Base-by-base conservation (phyloP, 176 grass and related monocot species). In the Avena atlantica region DNA sequence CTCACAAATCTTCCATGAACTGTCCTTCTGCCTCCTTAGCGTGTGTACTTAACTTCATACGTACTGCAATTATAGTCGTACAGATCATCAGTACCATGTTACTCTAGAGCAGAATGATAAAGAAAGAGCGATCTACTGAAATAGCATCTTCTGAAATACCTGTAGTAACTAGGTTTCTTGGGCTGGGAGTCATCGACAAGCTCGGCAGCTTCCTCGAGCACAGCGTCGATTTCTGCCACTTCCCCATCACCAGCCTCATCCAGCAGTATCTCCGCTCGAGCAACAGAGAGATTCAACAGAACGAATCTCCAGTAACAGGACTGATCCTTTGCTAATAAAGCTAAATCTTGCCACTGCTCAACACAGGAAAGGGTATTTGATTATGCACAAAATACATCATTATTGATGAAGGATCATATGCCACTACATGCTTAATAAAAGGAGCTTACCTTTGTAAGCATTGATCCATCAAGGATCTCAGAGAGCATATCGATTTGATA, bases 181-280 rank as follows among this genome's bases (percentile, higher is more conserved):
- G 85, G 83, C 42, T 91, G 87, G n/a, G 87, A 93, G 7, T 93
- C 94, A 53, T 96, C 90, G 45, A 99, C 87, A 76, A 99, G 90
- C 76, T 99, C 97, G 60, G 97, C 94, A 7, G 94, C 97, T 83
- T 96, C 97, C 91, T 99, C 97, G 65, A 99, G 87, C 27, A 99
- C 61, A 37, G 74, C 92, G 59, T 96, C 85, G 57, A 99, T 94
- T 74, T 99, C 97, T 4, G 97, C 97, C 31, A 87, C 87, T 86
- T 94, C 90, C 73, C 66, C 76, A n/a, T 75, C 48, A 71, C 80
- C 83, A 63, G 75, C 71, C 61, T 90, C 90, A 65, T 91, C 92
- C 81, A 88, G 81, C 67, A 81, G 51, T 87, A 96, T 90, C 81
- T 96, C 97, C 40, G 94, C 94, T 78, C 87, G 94, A 25, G 90